Evolutionary conservation across 306 rosid species (phyloP).

Genomic region (Lablab purpureus): DNA sequence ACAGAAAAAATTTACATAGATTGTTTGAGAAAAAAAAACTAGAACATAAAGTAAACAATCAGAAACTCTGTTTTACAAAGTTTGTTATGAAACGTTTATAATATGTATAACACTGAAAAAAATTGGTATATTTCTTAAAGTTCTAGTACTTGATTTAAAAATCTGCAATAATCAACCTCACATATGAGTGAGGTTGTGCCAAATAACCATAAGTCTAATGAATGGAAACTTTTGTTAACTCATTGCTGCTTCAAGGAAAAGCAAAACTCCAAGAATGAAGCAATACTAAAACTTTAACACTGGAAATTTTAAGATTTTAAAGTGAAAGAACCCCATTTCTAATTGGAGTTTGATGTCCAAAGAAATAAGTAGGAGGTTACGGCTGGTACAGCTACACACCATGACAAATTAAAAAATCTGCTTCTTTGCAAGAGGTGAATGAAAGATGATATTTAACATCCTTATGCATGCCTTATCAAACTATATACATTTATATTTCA

Average conservation of each 20-base stretch:
- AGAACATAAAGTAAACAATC: slow-evolving; percentile 37
- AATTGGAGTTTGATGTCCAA: background rate
- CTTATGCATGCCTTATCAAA: background rate
- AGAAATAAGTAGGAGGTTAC: background rate
- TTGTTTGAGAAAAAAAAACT: slow-evolving; percentile 27
- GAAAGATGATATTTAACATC: slow-evolving; percentile 6
- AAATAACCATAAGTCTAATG: background rate
- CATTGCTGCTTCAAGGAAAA: slow-evolving; percentile 21
- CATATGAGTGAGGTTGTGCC: background rate
- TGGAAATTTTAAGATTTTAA: background rate
- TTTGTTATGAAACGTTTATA: slow-evolving; percentile 19
- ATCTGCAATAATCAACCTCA: background rate
- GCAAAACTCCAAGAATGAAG: slow-evolving; percentile 7
- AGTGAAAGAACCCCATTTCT: background rate
- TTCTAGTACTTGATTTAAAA: slow-evolving; percentile 21
- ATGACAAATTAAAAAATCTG: background rate
- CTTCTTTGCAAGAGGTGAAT: background rate
- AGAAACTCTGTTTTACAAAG: slow-evolving; percentile 20
- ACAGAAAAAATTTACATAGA: slow-evolving; percentile 22
- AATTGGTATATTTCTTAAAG: background rate
- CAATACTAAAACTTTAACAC: slow-evolving; percentile 6
- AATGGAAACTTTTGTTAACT: background rate
- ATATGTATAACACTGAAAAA: background rate
- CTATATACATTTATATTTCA: slow-evolving; percentile 2
- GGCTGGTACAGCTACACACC: background rate